Evolutionary conservation across 345 rosid genomes (phyloP), one percentile per base, ranked within the genome.

Genomic region (Syzygium grande): DNA sequence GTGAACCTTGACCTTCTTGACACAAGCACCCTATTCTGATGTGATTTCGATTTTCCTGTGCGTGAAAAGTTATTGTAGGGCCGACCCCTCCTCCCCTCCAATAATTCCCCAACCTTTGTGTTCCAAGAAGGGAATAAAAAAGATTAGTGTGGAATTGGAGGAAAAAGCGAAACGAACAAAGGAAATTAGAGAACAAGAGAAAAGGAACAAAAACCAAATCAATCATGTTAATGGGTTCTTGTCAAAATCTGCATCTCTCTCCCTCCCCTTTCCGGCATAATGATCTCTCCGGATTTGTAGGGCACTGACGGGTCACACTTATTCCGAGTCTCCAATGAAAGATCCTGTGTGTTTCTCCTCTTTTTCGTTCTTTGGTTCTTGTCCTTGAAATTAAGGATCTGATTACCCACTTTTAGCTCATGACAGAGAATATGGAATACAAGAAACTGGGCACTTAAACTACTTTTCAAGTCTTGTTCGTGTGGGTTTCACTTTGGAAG

Each of bases 341-440:
- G 90, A 92, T 92, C 89, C 94, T 91, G 88, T 87, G 89, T 92
- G 94, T 91, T 90, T 90, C 91, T 91, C 88, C 90, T 86, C 90
- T 87, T 90, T 41, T 43, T 84, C 87, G 56, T 34, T 68, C 83
- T 73, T 73, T 73, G 83, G 22, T 38, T 73, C 83, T 38, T 73
- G 83, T 73, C 83, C 83, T 73, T 41, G 83, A 73, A 73, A 73
- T 73, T 19, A 73, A 73, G 83, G 83, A 73, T 73, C 83, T 73
- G 83, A 73, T 73, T 73, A 73, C 83, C 27, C 49, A 38, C 83
- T 73, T 73, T 73, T 38, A 38, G 83, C 83, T 73, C 83, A 73
- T 73, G 83, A 27, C 15, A 73, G 83, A 38, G 83, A 73, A 73
- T 73, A 73, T 73, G 49, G 83, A 73, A 73, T 73, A 49, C 83